Evolutionary conservation across 176 grass and related monocot species (phyloP), one percentile per base, ranked within the genome.

Genomic region (Cocos nucifera): DNA sequence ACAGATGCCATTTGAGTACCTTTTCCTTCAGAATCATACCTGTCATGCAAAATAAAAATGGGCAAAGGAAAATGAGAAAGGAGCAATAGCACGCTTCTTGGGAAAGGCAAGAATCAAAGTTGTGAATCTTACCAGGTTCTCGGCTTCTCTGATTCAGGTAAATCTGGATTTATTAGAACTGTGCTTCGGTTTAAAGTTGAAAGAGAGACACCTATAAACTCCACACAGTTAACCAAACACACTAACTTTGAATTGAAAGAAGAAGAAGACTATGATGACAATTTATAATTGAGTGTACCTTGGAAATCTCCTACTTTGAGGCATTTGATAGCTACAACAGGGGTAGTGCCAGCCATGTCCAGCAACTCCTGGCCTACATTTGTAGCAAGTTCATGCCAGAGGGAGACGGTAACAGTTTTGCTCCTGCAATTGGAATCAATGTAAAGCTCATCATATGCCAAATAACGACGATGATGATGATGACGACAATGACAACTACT

Each of bases 311-410:
- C 89, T 23, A 92, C 93, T 79, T 76, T 92, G 4, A 98, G 73
- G 76, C 81, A 73, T 74, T 91, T 98, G 12, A 92, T 71, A 12
- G 87, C 84, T 57, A 98, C 59, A 3, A 89, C 50, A 25, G 93
- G 93, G 10, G 78, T 62, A 70, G 81, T 78, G 28, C 79, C 86
- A 81, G 85, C 84, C 50, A 79, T 85, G 69, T 92, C 87, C 67
- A 98, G 73, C 59, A 98, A 82, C 57, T 98, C 66, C 66, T 98
- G 87, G n/a, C 93, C 93, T 64, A 70, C 50, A 17, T 57, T 80
- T 50, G 87, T 98, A 15, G 93, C 87, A 76, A 92, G 93, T 81
- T 98, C 84, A 69, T 85, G 88, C 93, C 93, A 98, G 20, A 98
- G 79, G 75, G 93, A 86, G 57, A 92, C 64, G 4, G 30, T 69